Percentiles rank a stretch among this genome's conserved stretches.
phyloP scores from a whole-genome alignment of 169 alveolate genomes.

The Plasmodium adleri region DNA sequence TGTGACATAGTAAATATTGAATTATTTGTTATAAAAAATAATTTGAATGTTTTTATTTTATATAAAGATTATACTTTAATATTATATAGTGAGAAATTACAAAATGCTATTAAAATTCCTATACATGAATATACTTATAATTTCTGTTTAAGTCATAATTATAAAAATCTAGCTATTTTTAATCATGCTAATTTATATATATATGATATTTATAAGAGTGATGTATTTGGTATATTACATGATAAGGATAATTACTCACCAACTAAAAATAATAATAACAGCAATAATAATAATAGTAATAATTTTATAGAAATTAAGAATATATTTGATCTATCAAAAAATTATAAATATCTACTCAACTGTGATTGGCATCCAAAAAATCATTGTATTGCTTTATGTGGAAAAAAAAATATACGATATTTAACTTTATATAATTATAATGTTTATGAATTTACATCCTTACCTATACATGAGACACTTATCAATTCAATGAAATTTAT shows the following conservation, averaged over 20 bases:
- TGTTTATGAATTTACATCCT: constrained; percentile 71
- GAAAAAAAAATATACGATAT: constrained; percentile 52
- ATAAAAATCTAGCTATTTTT: constrained; percentile 69
- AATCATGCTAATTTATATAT: constrained; percentile 53
- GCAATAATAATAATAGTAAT: background rate
- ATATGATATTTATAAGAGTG: constrained; percentile 41
- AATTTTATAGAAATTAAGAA: constrained; percentile 22
- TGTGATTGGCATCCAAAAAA: constrained; percentile 76
- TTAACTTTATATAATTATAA: constrained; percentile 60
- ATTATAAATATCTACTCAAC: constrained; percentile 43
- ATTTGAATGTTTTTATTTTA: constrained; percentile 42
- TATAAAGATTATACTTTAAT: constrained; percentile 62
- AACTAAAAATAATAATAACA: background rate
- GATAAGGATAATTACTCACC: background rate
- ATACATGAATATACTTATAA: constrained; percentile 60
- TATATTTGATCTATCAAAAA: constrained; percentile 63
- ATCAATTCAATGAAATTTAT: constrained; percentile 62
- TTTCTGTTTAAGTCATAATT: constrained; percentile 65
- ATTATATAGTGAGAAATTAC: constrained; percentile 36
- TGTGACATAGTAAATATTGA: constrained; percentile 70
- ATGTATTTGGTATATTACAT: background rate
- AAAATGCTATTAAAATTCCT: constrained; percentile 42
- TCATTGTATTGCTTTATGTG: constrained; percentile 72
- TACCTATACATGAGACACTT: constrained; percentile 32
- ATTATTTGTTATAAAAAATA: constrained; percentile 17